Evolutionary conservation across 441 rosid species (phyloP), one percentile per base, ranked within the genome.

Genomic region (Eruca vesicaria): DNA sequence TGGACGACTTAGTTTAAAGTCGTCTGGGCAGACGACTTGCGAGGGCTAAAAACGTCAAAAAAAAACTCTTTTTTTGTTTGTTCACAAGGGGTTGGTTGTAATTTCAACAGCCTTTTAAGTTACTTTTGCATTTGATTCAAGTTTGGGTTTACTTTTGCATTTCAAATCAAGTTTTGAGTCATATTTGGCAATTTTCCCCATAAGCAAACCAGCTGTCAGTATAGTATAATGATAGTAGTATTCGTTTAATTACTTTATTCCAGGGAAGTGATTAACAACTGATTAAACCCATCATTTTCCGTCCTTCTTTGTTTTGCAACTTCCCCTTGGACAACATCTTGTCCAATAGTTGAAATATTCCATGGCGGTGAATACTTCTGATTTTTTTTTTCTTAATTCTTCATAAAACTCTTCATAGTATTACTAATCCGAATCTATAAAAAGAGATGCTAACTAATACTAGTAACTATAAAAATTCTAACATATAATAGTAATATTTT

Each of bases 281-380:
- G 56, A 52, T 52, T 57, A 19, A 19, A 52, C 6, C 9, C 57
- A 52, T 20, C 59, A 53, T 20, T 20, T 20, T 12, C 65, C 45
- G 15, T 41, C 41, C 64, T 35, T 56, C 58, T 41, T 74, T 45
- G 60, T 67, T 61, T 60, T 75, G 63, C 50, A 26, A 10, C 8
- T 58, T 50, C 15, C 28, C 31, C 78, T 57, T 73, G 66, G 60
- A 45, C 36, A 32, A 4, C 21, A 50, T 29, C 57, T 66, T 20
- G 66, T 18, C 50, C 68, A 2, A 66, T 33, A 4, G 23, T 50
- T 67, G 20, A 68, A 68, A 52, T 23, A 50, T 53, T 69, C 64
- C 64, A 38, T 69, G 71, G 61, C 79, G 75, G 79, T 76, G 75
- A 76, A 55, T 76, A 69, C n/a, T n/a, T n/a, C n/a, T n/a, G n/a